Conservation (phyloP, 768 basidiomycete genomes). For the Termitomyces titanicus region DNA sequence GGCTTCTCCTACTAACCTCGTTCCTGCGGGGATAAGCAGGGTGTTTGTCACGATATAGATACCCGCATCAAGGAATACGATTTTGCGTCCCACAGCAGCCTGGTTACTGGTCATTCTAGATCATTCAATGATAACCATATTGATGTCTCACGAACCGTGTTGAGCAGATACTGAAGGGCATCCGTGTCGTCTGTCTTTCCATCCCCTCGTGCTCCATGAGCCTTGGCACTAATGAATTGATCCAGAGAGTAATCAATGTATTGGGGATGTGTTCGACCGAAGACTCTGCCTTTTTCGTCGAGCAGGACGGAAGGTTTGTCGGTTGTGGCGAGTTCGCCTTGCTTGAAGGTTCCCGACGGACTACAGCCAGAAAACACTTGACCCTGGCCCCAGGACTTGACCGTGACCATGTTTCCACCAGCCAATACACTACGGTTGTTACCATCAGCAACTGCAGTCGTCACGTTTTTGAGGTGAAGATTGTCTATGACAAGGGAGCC, state of each 20-base stretch:
- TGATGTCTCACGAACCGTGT: too few relatives aligned
- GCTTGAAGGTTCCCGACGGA: slow-evolving; percentile 39
- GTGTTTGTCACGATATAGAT: slow-evolving; percentile 52
- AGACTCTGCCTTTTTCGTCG: slow-evolving; percentile 54
- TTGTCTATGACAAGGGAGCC: slow-evolving; percentile 68
- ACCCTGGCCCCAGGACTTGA: slow-evolving; percentile 47
- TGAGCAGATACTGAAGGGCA: too few relatives aligned
- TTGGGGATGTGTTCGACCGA: slow-evolving; percentile 63
- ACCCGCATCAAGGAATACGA: slow-evolving; percentile 79
- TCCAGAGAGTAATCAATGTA: slow-evolving; percentile 56
- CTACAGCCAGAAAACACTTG: slow-evolving; percentile 48
- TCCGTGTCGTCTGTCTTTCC: slow-evolving; percentile 72
- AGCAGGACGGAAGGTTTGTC: slow-evolving; percentile 56
- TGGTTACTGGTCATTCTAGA: too few relatives aligned
- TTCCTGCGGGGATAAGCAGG: slow-evolving; percentile 52
- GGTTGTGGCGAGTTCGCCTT: slow-evolving; percentile 45
- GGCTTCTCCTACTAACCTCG: slow-evolving; percentile 55
- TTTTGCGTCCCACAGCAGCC: slow-evolving; percentile 78
- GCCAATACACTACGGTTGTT: slow-evolving; percentile 32
- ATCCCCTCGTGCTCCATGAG: slow-evolving; percentile 69
- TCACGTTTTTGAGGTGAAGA: slow-evolving; percentile 52
- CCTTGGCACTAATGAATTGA: slow-evolving; percentile 70
- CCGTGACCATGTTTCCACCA: slow-evolving; percentile 54
- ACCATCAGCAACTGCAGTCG: slow-evolving; percentile 52
- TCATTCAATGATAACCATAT: too few relatives aligned